Base-by-base conservation (phyloP, 2,329 filamentous ascomycete genomes). In the Aspergillus versicolor region DNA sequence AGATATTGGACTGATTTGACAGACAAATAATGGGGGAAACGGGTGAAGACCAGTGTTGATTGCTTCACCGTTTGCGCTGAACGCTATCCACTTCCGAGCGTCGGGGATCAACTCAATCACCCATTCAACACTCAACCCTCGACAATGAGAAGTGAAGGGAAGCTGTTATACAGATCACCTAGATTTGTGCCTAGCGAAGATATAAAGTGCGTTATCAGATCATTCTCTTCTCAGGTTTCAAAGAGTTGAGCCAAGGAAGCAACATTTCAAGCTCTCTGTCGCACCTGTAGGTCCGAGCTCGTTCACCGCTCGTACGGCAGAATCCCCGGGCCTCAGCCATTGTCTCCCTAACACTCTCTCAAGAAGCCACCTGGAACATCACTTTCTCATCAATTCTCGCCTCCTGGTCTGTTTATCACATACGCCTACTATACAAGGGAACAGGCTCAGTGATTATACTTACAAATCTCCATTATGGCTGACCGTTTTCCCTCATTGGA, bases 401-500 rank as follows among this genome's bases (percentile, higher is more conserved):
- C 54, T 52, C 24, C 49, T 43, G 27, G 57, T 43, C 55, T 62
- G 45, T 59, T 22, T 51, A 22, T 52, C 40, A 37, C 59, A 52
- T 49, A 34, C 4, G 22, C 6, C 44, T 15, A 43, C 6, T 30
- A 3, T n/a, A 19, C 32, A 49, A 49, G 15, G 21, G 41, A 40
- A 32, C 24, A 6, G 11, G 37, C 9, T 45, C 9, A 21, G 21
- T n/a, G 21, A 44, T 15, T 17, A 45, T 19, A 48, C 19, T 41
- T 38, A 56, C 34, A 41, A 19, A 24, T 19, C 45, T 11, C 44
- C 56, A 47, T 54, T 17, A 92, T 92, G 89, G 89, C 89, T 48
- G 88, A 91, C 76, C 81, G 88, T 68, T 92, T 92, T 74, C 89
- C 89, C 66, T 90, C 89, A 45, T 78, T 92, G 67, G 89, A 92